These are phyloP conservation scores for Ceratocystis destructans DNA, from an alignment of 2,329 filamentous ascomycete genomes.

Conservation along the genomic window DNA sequence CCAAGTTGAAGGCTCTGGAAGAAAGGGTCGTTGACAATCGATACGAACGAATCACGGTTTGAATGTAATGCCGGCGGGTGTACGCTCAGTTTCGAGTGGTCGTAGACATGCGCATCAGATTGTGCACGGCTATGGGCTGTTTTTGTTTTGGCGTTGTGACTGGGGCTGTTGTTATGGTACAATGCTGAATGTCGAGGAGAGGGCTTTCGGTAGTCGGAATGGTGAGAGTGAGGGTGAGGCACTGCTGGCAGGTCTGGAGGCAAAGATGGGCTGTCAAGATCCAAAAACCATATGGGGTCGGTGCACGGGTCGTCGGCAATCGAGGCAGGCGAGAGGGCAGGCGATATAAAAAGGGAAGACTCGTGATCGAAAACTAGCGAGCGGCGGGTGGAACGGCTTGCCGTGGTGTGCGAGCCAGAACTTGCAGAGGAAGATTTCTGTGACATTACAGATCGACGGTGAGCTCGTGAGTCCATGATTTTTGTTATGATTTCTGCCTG, in stretches of 20 bases:
- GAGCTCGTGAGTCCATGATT: constrained; percentile 1
- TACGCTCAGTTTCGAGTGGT: background rate
- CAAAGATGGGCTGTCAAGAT: constrained; percentile 5
- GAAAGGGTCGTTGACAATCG: constrained; percentile 43
- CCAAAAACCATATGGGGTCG: constrained; percentile 12
- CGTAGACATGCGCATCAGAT: background rate
- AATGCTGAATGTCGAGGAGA: background rate
- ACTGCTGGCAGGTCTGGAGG: background rate
- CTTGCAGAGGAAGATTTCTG: constrained; percentile 14
- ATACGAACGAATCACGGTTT: constrained; percentile 36
- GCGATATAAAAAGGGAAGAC: constrained; percentile 18
- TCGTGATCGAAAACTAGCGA: constrained; percentile 19
- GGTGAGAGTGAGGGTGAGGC: background rate
- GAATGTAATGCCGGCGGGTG: background rate
- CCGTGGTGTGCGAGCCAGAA: constrained; percentile 5
- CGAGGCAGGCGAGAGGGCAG: constrained; percentile 13
- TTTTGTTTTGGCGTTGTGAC: background rate
- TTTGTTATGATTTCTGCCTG: background rate
- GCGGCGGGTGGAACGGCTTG: constrained; percentile 7
- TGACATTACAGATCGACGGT: constrained; percentile 15
- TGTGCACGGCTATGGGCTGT: background rate
- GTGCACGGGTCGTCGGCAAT: constrained; percentile 11
- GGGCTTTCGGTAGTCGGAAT: background rate
- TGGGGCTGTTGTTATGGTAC: no score
- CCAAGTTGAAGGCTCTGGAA: constrained; percentile 30